Conservation (phyloP, 1,284 basidiomycete species). For the Trametes polyzona region DNA sequence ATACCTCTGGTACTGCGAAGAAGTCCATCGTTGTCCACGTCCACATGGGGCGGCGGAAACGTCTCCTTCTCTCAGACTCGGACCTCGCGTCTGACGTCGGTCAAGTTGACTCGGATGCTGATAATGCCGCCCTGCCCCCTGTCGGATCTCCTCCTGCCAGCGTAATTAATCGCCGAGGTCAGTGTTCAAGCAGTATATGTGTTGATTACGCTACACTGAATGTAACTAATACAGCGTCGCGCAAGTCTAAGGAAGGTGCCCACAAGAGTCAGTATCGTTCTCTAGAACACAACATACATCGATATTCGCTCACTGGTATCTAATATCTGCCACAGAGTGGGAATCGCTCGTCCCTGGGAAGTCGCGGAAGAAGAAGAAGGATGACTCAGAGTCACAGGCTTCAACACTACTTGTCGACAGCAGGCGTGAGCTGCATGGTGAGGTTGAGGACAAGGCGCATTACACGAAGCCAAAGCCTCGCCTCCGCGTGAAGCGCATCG, state of each 20-base stretch:
- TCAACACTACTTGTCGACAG: no score
- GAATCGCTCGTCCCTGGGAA: neutral
- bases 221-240: neutral
- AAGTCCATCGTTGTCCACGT: neutral
- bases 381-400: neutral
- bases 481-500: no score
- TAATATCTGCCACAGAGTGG: neutral
- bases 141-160: no score
- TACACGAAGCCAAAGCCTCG: no score
- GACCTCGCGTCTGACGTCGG: no score
- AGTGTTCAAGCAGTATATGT: no score
- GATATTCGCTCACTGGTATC: no score
- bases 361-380: neutral
- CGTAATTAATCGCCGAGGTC: no score
- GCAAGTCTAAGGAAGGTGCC: neutral
- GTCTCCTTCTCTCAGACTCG: neutral
- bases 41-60: neutral
- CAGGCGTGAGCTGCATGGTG: neutral
- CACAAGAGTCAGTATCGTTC: neutral
- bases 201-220: no score
- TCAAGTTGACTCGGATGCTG: neutral
- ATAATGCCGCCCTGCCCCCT: neutral
- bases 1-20: neutral
- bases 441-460: no score
- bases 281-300: neutral